A percentile compares a stretch with the other conserved stretches of the same genome.
phyloP scores from a whole-genome alignment of 768 basidiomycete genomes.

The Galerina marginata region DNA sequence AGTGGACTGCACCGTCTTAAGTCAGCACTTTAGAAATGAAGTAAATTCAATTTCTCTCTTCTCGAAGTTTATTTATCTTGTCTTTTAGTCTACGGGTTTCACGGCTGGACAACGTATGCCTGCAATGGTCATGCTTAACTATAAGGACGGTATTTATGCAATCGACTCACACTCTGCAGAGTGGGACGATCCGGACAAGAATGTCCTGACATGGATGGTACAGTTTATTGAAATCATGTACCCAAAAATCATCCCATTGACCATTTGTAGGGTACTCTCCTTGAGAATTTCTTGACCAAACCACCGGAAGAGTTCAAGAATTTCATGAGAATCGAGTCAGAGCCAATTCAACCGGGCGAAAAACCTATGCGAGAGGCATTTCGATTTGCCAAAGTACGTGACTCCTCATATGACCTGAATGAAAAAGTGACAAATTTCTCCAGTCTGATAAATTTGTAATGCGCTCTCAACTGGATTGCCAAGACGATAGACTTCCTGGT shows the following conservation, averaged over 20 bases:
- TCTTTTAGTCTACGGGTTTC: slow-evolving; percentile 60
- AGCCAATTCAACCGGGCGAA: slow-evolving; percentile 29
- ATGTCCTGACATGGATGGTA: slow-evolving; percentile 80
- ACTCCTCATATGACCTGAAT: not conserved
- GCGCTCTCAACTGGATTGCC: slow-evolving; percentile 94
- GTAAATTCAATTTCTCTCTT: slow-evolving; percentile 43
- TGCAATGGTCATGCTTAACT: slow-evolving; percentile 66
- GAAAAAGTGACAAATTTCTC: not conserved
- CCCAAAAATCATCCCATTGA: not conserved
- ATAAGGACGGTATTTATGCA: slow-evolving; percentile 69
- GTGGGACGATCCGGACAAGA: slow-evolving; percentile 55
- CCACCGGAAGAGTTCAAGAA: slow-evolving; percentile 64
- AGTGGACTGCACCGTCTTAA: slow-evolving; percentile 67
- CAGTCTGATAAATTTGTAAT: slow-evolving; percentile 76
- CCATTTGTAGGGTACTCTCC: slow-evolving; percentile 71
- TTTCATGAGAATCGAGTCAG: slow-evolving; percentile 48
- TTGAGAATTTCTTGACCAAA: slow-evolving; percentile 88
- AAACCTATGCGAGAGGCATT: slow-evolving; percentile 70
- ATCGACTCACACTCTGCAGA: slow-evolving; percentile 60
- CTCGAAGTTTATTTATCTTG: slow-evolving; percentile 3
- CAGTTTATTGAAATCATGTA: slow-evolving; percentile 21
- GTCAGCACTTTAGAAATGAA: slow-evolving; percentile 60
- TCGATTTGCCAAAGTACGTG: slow-evolving; percentile 78
- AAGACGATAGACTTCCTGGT: slow-evolving; percentile 81
- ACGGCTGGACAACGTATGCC: slow-evolving; percentile 84